Evolutionary conservation across 1,139 yeast species (phyloP), one percentile per base, ranked within the genome.

Genomic region (Zygosaccharomyces sapae): DNA sequence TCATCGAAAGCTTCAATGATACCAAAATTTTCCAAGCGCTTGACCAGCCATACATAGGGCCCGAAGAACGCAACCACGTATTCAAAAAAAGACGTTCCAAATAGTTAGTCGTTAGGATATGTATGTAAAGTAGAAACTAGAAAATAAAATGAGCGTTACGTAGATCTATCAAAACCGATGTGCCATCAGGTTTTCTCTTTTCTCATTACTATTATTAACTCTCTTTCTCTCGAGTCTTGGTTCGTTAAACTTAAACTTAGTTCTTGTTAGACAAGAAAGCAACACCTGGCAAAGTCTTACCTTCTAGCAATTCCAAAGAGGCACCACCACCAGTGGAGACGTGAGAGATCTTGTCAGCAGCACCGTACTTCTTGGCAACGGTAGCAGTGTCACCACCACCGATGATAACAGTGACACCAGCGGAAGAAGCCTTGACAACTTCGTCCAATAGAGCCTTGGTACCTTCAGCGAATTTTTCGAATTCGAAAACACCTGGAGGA

Each of bases 351-450:
- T 89, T 86, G 70, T 86, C 95, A 64, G 87, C 92, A 57, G 82
- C 96, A 68, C 96, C 96, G 72, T 75, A 90, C 79, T 90, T 90
- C 86, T 89, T 89, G 65, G 96, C 96, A 59, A 89, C 97, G 60
- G 97, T 90, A 59, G 97, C 97, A 65, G 97, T 90, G 74, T 90
- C 97, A 79, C 97, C 97, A 81, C 97, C 97, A 71, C 97, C 97
- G 64, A 90, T 85, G 72, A 92, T 92, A 57, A 89, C 96, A 60
- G 96, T 87, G 77, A 87, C 84, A 68, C 96, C 96, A 53, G 79
- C 79, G 70, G 80, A 82, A 63, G 90, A 87, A 55, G 95, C 86
- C 70, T 80, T 77, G 61, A 88, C 95, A 65, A 83, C 83, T 61
- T 92, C 95, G 58, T 83, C 94, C 65, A 90, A 80, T 73, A 89